Conservation (phyloP, 768 basidiomycete genomes). For the Pisolithus orientalis region DNA sequence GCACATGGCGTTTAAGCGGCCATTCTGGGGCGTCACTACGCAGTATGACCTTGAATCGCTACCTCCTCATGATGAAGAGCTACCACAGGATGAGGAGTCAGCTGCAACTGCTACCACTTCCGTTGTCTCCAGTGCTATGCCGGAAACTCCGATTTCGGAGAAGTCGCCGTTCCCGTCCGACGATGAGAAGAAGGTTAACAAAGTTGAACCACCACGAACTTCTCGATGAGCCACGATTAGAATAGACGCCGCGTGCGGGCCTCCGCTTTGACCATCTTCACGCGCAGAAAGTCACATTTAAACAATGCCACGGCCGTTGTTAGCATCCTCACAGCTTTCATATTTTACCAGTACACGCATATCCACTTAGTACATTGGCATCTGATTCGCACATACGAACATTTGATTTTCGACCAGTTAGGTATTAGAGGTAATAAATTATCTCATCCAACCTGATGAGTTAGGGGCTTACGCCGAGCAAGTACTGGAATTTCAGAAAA, state of each 20-base stretch:
- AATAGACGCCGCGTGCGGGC: constrained; percentile 5
- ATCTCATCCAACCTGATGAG: neutral
- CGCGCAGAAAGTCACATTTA: constrained; percentile 11
- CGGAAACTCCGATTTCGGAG: constrained; percentile 16
- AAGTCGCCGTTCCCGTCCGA: constrained; percentile 6
- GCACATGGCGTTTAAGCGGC: constrained; percentile 43
- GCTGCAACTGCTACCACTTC: neutral
- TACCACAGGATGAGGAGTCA: constrained; percentile 16
- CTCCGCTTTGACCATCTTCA: constrained; percentile 2
- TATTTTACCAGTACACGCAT: constrained; percentile 4
- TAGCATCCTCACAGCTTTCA: neutral
- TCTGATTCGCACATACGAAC: constrained; percentile 2
- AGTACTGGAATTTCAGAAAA: neutral
- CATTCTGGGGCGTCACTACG: constrained; percentile 35
- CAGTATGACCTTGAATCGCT: constrained; percentile 20
- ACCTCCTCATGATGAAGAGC: constrained; percentile 17
- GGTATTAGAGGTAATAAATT: neutral
- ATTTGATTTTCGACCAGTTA: constrained; percentile 1
- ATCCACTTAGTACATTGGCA: neutral
- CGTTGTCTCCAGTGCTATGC: constrained; percentile 5
- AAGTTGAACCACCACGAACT: neutral
- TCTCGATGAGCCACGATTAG: constrained; percentile 3
- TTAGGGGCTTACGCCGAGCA: neutral
- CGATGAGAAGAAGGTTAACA: constrained; percentile 3
- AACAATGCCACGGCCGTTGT: constrained; percentile 13